Evolutionary conservation across 768 basidiomycete genomes (phyloP), one percentile per base, ranked within the genome.

Genomic region (Psilocybe cyanescens): DNA sequence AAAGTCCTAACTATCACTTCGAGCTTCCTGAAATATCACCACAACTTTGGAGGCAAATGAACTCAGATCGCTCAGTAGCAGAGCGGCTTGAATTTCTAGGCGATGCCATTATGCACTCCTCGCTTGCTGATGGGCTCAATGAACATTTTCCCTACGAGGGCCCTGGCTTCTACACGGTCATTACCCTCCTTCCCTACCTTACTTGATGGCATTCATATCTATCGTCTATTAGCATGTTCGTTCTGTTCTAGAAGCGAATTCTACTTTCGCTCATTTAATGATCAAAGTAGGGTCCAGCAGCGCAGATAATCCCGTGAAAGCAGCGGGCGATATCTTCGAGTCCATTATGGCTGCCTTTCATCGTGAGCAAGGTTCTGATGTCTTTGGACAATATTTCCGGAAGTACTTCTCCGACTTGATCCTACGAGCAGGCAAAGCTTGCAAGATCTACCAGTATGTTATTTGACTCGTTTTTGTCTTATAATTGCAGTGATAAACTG

Each of bases 51-150:
- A 55, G 67, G 45, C 63, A 57, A 35, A 64, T 78, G n/a, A 55
- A 70, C 30, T 33, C 51, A 6, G 49, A 64, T 56, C 41, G 48
- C 9, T 30, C 52, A 29, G 73, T 75, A 65, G 75, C 76, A 66
- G 77, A 83, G 37, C 73, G 80, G 29, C 59, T 82, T 49, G 82
- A 83, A 65, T 83, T 81, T 65, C 63, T 83, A 11, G 82, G 82
- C 4, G 82, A 83, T 57, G 77, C 79, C 30, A 69, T 80, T 56
- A 81, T 83, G 73, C 75, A 79, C 61, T 75, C 78, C 59, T 70
- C 74, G 31, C 69, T 83, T 16, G 77, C 78, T 9, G 71, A 76
- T 46, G 73, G 74, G 57, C 73, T 84, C 1, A 79, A 76, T 59
- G 68, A 67, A 16, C 62, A 70, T 50, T 69, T 70, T 58, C 74